Evolutionary conservation across 352 stramenopile species (phyloP).

Genomic region (Phytophthora cactorum): DNA sequence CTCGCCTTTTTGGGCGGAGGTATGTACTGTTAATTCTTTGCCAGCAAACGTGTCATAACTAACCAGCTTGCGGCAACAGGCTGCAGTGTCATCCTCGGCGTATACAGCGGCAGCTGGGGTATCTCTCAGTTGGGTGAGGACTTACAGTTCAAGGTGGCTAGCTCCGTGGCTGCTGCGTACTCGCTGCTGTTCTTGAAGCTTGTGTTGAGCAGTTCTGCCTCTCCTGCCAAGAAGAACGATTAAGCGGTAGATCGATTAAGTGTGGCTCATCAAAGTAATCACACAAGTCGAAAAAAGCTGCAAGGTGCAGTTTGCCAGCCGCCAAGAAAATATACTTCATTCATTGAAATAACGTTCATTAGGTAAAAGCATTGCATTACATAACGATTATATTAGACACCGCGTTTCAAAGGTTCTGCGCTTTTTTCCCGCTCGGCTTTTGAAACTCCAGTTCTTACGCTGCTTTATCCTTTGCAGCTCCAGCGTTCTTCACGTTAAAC

Average conservation of each 20-base stretch:
- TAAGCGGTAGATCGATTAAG: constrained; percentile 2
- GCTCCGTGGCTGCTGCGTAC: constrained; percentile 50
- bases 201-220: constrained; percentile 7
- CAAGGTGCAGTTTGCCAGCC: neutral
- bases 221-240: constrained; percentile 21
- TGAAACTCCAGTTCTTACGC: neutral
- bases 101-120: constrained; percentile 68
- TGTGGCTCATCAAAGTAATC: neutral
- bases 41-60: neutral
- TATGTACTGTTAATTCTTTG: constrained; percentile 4
- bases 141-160: constrained; percentile 55
- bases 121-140: constrained; percentile 46
- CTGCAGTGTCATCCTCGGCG: constrained; percentile 47
- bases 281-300: neutral
- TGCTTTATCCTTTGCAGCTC: neutral
- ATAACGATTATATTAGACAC: too few species aligned
- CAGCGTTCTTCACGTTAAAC: too few species aligned
- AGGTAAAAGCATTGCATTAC: too few species aligned
- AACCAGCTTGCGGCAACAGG: constrained; percentile 16
- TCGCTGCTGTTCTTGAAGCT: constrained; percentile 53
- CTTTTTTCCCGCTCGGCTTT: too few species aligned
- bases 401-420: too few species aligned
- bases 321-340: neutral
- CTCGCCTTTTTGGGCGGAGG: constrained; percentile 61
- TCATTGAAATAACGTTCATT: neutral